These are phyloP conservation scores for Alternaria sp. DNA, from an alignment of 2,329 filamentous ascomycete species.

Conservation along the genomic window DNA sequence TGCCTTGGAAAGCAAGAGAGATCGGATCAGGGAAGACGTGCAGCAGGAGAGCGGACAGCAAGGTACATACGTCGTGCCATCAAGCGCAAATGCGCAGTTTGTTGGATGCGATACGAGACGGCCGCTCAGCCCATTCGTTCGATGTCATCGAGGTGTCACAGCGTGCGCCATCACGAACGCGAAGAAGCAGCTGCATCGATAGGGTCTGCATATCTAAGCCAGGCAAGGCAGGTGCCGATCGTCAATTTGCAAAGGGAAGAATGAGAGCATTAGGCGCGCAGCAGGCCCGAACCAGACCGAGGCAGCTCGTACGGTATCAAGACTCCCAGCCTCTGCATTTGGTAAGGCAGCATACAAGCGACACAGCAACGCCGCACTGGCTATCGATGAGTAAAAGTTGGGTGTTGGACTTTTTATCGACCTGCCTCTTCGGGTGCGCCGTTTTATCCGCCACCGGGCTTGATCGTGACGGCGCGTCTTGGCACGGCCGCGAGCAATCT, in stretches of 20 bases:
- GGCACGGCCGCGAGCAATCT: constrained; percentile 17
- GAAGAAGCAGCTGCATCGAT: neutral
- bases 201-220: constrained; percentile 2
- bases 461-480: constrained; percentile 1
- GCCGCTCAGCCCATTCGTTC: neutral
- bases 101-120: neutral
- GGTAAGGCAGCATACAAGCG: neutral
- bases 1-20: neutral
- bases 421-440: constrained; percentile 22
- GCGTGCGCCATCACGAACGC: neutral
- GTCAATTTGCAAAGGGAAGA: neutral
- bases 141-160: neutral
- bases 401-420: constrained; percentile 8
- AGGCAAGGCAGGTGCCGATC: constrained; percentile 12
- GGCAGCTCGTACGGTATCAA: neutral
- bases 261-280: neutral
- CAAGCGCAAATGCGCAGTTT: neutral
- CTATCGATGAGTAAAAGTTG: constrained; percentile 1
- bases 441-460: constrained; percentile 13
- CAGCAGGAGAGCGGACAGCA: neutral
- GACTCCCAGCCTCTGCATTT: neutral
- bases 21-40: neutral
- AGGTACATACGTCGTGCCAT: neutral
- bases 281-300: constrained; percentile 4
- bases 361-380: neutral